These are phyloP conservation scores for Komagataea norvegica DNA, from an alignment of 1,139 yeast species.

Conservation along the genomic window DNA sequence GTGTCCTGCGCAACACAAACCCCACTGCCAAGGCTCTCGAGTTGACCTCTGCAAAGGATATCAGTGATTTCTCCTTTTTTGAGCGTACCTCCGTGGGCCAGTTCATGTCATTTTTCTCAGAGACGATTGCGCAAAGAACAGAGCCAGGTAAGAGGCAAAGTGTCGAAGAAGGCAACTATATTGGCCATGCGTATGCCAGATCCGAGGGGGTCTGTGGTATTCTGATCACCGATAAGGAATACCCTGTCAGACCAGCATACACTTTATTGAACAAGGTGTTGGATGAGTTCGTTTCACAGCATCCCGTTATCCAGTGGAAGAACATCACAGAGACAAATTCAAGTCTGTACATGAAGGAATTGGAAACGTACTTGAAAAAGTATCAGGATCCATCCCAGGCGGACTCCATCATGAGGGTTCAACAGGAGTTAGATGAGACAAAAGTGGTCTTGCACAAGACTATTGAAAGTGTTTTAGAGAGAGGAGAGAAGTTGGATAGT, in stretches of 20 bases:
- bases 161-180: conserved; percentile 77
- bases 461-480: conserved; percentile 86
- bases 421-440: conserved; percentile 96
- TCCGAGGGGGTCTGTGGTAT: conserved; percentile 94
- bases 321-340: conserved; percentile 44
- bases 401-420: conserved; percentile 94
- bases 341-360: conserved; percentile 52
- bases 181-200: conserved; percentile 89
- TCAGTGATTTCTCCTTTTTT: conserved; percentile 82
- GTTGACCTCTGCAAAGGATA: conserved; percentile 74
- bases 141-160: conserved; percentile 87
- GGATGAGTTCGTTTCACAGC: conserved; percentile 84
- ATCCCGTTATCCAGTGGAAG: conserved; percentile 72
- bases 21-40: conserved; percentile 62
- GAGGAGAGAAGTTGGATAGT: conserved; percentile 94
- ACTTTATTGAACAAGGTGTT: conserved; percentile 83
- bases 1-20: conserved; percentile 61
- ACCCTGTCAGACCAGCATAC: conserved; percentile 97
- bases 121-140: conserved; percentile 87
- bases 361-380: conserved; percentile 67
- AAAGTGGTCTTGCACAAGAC: conserved; percentile 95
- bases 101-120: conserved; percentile 91
- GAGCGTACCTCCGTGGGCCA: conserved; percentile 74
- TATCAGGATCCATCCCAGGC: conserved; percentile 98
- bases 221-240: conserved; percentile 87